Conservation (phyloP, 78 protist species). For the Protostelium mycophagum region DNA sequence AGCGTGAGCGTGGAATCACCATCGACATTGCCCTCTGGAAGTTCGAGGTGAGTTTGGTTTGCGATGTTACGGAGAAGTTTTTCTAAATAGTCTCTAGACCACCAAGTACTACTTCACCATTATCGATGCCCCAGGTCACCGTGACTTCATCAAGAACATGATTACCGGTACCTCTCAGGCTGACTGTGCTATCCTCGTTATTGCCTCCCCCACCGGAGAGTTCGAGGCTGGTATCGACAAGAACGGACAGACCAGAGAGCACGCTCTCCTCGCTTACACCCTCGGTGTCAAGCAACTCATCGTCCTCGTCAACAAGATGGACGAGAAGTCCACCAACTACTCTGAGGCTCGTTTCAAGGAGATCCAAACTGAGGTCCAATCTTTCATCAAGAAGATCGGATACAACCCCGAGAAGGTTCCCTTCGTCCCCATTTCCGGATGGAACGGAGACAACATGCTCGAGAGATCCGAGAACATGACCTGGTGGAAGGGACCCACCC, state of each 20-base stretch:
- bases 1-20: constrained; percentile 95
- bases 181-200: constrained; percentile 90
- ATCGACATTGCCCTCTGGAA: constrained; percentile 95
- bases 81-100: too few relatives aligned
- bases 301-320: constrained; percentile 96
- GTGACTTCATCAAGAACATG: constrained; percentile 99
- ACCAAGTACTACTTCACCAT: constrained; percentile 95
- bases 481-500: constrained; percentile 91
- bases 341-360: constrained; percentile 81
- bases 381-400: constrained; percentile 87
- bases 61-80: too few relatives aligned
- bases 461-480: constrained; percentile 82
- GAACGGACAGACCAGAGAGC: constrained; percentile 97
- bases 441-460: constrained; percentile 96
- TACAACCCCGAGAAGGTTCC: constrained; percentile 86
- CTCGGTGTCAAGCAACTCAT: constrained; percentile 96
- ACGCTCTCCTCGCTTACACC: constrained; percentile 96
- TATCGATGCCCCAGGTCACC: constrained; percentile 99
- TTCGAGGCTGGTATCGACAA: constrained; percentile 97
- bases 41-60: too few relatives aligned
- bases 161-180: constrained; percentile 98
- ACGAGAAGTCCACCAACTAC: constrained; percentile 83
- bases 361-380: constrained; percentile 76
- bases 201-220: constrained; percentile 87
- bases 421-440: constrained; percentile 96